Evolutionary conservation across 129 eudicot species (phyloP), one percentile per base, ranked within the genome.

Genomic region (Tagetes erecta): DNA sequence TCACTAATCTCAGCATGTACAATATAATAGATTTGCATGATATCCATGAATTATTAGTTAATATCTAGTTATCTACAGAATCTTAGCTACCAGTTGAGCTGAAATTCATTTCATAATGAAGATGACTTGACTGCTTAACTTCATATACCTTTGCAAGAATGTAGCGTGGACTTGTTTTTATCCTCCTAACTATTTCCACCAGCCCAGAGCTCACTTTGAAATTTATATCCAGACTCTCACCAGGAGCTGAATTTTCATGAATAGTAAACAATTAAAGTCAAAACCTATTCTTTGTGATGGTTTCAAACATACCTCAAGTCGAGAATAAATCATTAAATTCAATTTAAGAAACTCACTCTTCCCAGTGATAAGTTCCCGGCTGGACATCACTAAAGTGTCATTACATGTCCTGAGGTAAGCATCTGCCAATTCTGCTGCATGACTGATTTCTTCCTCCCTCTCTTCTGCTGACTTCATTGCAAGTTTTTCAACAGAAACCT

Each of bases 191-290:
- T 53, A 94, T 82, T 79, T 94, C 99, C 82, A 94, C 97, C 81
- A 94, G 89, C 50, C 97, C 97, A 64, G 99, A 94, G 91, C 97
- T 94, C 67, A 94, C 99, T 81, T 91, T 91, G 74, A 76, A 85
- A 81, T 95, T 95, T 82, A 95, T 91, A 34, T 86, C 96, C 81
- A 95, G 80, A 78, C 99, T 95, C 84, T 95, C 99, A 14, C 88
- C 80, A 80, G 99, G 94, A 79, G 89, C 99, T 95, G 87, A 57
- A 68, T 60, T 52, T 70, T 79, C 67, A 79, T 40, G 41, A 38
- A 76, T n/a, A 58, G 45, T 64, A 27, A 10, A 8, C 4, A 67
- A 40, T 34, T 10, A 55, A 55, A 77, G 77, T 81, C 46, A 81
- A 76, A 42, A 65, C 33, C 47, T 31, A 11, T 55, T 7, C 34